phyloP scores from a whole-genome alignment of 306 rosid species.

The Castanea mollissima region DNA sequence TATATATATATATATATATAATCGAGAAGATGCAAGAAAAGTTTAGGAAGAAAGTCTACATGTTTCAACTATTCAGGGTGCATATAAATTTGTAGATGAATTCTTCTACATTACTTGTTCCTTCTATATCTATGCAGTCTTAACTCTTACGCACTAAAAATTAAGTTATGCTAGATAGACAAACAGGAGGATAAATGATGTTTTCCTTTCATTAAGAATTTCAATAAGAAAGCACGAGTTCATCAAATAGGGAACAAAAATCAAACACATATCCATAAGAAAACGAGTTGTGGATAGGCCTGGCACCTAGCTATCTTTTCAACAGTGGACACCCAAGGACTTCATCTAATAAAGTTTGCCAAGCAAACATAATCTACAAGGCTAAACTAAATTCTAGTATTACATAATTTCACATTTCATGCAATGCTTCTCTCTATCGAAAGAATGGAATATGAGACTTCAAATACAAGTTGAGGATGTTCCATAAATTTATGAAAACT shows the following conservation, averaged over 20 bases:
- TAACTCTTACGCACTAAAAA: background rate
- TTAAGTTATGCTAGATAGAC: background rate
- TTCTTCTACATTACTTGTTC: background rate
- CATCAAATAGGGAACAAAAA: background rate
- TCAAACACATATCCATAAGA: background rate
- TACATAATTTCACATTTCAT: background rate
- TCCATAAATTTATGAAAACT: background rate
- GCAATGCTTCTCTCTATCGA: background rate
- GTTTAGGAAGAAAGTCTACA: background rate
- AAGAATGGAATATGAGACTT: background rate
- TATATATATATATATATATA: background rate
- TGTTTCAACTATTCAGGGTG: background rate
- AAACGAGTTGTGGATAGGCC: background rate
- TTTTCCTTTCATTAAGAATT: background rate
- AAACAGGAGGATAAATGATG: background rate
- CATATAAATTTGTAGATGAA: background rate
- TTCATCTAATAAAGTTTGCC: background rate
- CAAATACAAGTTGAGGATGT: background rate
- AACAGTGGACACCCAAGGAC: background rate
- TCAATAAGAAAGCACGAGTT: background rate
- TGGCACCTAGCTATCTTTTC: background rate
- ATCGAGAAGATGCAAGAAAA: background rate
- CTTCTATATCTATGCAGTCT: background rate
- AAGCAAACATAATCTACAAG: background rate
- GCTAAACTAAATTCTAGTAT: background rate